These are phyloP conservation scores for Zea luxurians DNA, from an alignment of 176 grass and related monocot genomes.

Conservation along the genomic window DNA sequence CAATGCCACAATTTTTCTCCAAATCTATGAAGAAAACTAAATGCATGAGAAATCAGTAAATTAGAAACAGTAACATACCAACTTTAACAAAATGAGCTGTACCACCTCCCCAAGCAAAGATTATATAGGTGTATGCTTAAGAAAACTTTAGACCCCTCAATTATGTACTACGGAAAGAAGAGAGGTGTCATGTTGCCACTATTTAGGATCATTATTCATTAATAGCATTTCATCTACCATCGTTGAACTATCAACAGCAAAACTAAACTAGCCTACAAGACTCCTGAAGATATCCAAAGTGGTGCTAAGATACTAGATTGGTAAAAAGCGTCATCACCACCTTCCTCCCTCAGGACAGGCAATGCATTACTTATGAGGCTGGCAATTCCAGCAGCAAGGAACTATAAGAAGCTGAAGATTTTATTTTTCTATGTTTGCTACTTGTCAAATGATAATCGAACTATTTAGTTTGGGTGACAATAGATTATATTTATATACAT, in stretches of 20 bases:
- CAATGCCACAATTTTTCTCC: background rate
- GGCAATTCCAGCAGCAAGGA: constrained; percentile 14
- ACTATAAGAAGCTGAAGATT: constrained; percentile 22
- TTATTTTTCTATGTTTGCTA: constrained; percentile 16
- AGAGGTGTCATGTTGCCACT: background rate
- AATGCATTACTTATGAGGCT: constrained; percentile 23
- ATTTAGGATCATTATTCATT: constrained; percentile 10
- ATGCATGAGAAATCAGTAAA: background rate
- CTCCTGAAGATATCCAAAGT: constrained; percentile 8
- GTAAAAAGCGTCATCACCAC: constrained; percentile 28
- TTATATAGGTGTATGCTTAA: constrained; percentile 4
- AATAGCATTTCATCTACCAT: constrained; percentile 8
- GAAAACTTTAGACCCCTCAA: constrained; percentile 19
- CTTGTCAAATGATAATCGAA: background rate
- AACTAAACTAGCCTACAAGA: background rate
- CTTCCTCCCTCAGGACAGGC: background rate
- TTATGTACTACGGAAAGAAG: constrained; percentile 18
- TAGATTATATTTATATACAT: background rate
- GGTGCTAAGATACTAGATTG: constrained; percentile 7
- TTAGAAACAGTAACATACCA: background rate
- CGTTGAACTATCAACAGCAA: constrained; percentile 1
- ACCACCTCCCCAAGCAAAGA: background rate
- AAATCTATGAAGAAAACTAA: constrained; percentile 1
- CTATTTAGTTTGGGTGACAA: constrained; percentile 9
- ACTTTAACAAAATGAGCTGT: constrained; percentile 10